Evolutionary conservation across 108 stramenopile genomes (phyloP), one percentile per base, ranked within the genome.

Genomic region (Fragilaria radians): DNA sequence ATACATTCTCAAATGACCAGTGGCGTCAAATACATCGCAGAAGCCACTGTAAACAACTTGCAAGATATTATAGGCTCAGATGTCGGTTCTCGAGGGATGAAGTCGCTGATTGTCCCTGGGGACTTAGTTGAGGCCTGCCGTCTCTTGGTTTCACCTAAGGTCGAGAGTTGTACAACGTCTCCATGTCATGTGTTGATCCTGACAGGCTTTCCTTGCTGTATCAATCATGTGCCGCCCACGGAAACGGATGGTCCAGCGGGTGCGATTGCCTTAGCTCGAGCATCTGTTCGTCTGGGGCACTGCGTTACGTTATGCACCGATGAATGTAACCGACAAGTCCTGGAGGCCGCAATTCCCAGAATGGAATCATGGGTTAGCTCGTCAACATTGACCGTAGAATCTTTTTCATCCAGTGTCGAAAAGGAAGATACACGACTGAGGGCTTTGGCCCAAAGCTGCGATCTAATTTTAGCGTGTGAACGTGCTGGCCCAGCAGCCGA

Each of bases 241-340:
- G 92, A 93, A 61, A 93, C 92, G 24, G 92, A 93, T 56, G 92
- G 92, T 52, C 92, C 88, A 7, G 78, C 79, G 2, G 92, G 88
- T 46, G 74, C 92, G 3, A 65, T 74, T 34, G 73, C 84, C 14
- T 71, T 93, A 28, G 80, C 81, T 1, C 56, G 62, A 0, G 61
- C 83, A 18, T 72, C 71, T 1, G 54, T 86, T 0, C 73, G 61
- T 0, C 45, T 89, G 45, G 86, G 88, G 1, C 73, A 86, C 54
- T 23, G 33, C 11, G 82, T 70, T 34, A 66, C 60, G 14, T 54
- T 93, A 7, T 72, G 85, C 23, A 88, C 83, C 5, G 88, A 93
- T 28, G 62, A 83, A 32, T 85, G 85, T 76, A 89, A 89, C 55
- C 54, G 57, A 3, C 63, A 53, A 27, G 76, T 80, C 11, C 59